phyloP scores from a whole-genome alignment of 495 filamentous ascomycete genomes.

The Pyrenopolyporus hunteri region DNA sequence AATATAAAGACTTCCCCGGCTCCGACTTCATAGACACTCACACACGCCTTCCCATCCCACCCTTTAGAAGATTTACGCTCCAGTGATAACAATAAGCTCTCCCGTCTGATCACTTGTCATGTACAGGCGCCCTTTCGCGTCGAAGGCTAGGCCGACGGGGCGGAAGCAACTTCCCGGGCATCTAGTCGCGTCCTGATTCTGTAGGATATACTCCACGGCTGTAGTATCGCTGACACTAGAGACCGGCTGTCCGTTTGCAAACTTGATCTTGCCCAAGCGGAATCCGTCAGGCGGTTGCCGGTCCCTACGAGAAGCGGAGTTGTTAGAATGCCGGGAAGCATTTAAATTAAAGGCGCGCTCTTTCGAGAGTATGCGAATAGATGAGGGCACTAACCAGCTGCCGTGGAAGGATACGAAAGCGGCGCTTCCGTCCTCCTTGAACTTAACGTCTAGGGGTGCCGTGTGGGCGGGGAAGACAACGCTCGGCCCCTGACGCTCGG shows the following conservation, averaged over 20 bases:
- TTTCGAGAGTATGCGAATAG: neutral
- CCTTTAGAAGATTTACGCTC: constrained; percentile 10
- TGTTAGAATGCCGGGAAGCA: neutral
- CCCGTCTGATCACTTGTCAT: constrained; percentile 55
- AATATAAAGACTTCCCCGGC: neutral
- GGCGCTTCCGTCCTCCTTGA: constrained; percentile 45
- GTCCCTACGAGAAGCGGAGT: constrained; percentile 41
- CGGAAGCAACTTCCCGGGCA: constrained; percentile 55
- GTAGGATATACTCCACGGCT: constrained; percentile 52
- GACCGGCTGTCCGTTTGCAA: constrained; percentile 52
- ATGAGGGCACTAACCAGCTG: constrained; percentile 51
- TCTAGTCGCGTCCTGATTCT: constrained; percentile 48
- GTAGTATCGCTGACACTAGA: constrained; percentile 47
- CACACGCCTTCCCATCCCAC: neutral
- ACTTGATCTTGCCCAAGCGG: constrained; percentile 54
- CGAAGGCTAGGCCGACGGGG: constrained; percentile 57
- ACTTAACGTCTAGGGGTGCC: constrained; percentile 62
- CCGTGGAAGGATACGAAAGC: constrained; percentile 64
- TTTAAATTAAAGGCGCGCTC: neutral
- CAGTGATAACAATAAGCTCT: constrained; percentile 56
- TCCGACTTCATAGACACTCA: neutral
- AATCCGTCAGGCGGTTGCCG: constrained; percentile 52
- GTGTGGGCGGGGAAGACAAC: constrained; percentile 61
- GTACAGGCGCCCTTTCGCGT: constrained; percentile 53
- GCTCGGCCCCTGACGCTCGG: constrained; percentile 50